Evolutionary conservation across 306 rosid genomes (phyloP), one percentile per base, ranked within the genome.

Genomic region (Castanopsis chinensis): DNA sequence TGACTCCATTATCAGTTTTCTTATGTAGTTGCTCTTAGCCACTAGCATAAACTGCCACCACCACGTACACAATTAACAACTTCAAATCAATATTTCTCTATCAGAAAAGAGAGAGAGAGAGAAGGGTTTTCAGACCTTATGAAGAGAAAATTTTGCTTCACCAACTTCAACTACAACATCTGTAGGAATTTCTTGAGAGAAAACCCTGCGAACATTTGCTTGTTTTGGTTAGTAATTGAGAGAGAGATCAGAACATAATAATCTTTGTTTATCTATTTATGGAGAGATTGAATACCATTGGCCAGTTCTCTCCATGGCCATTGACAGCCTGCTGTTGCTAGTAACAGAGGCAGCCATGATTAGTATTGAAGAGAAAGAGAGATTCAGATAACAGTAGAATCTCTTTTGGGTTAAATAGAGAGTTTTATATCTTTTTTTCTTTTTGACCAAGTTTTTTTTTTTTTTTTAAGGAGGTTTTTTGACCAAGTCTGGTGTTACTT

Each of bases 221-320:
- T 49, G 53, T 49, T 49, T 49, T 12, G 53, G 53, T 49, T 49
- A 49, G 17, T 1, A 49, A 49, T 49, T 49, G 53, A 49, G 53
- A 49, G 53, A 12, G 17, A 20, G 21, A 51, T 28, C 15, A 52
- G 43, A 13, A 6, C 30, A 5, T 11, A 20, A 49, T 19, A 35
- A 30, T 3, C 23, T 21, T 5, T 55, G 35, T 19, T 57, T 28
- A 33, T 77, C 49, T 76, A 72, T 52, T 35, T 28, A 8, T 49
- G 79, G 17, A 32, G 33, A 71, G 41, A 12, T 1, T 18, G 20
- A 8, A 67, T 45, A 94, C 98, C 99, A 94, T 65, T 91, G 96
- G 49, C 92, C 97, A 0, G 99, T 91, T 90, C 99, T 90, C 82
- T 91, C 97, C 99, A 94, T 90, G 83, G 97, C 97, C 37, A 77